Conservation (phyloP, 148 eudicot genomes). For the Cornus suecica region DNA sequence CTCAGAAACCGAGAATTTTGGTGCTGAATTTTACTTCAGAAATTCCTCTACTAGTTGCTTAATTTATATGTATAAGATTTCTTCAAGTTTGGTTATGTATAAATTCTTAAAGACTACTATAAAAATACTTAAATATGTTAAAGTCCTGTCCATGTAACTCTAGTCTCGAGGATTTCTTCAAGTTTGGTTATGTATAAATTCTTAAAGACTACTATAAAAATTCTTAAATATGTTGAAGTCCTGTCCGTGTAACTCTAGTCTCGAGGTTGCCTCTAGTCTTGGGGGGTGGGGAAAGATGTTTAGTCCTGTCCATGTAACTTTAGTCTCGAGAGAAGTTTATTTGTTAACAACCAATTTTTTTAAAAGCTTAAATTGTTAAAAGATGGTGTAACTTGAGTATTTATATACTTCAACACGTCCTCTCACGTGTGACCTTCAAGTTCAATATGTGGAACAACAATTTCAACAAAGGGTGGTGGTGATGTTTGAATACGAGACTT, state of each 20-base stretch:
- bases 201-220: background rate
- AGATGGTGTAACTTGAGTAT: too few species aligned
- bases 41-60: background rate
- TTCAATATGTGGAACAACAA: too few species aligned
- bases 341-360: too few species aligned
- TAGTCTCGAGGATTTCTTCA: background rate
- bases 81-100: background rate
- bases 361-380: too few species aligned
- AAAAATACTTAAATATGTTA: background rate
- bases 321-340: too few species aligned
- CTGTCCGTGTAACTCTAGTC: background rate
- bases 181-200: background rate
- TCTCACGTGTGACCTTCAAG: too few species aligned
- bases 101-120: background rate
- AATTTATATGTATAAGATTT: background rate
- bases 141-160: too few species aligned
- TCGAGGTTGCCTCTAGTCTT: background rate
- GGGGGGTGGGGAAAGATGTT: too few species aligned
- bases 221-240: background rate
- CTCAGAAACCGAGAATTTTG: constrained; percentile 67
- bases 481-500: too few species aligned
- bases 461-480: too few species aligned
- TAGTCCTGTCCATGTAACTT: too few species aligned
- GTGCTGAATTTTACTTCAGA: constrained; percentile 23
- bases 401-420: too few species aligned